phyloP scores from a whole-genome alignment of 2,329 filamentous ascomycete genomes.

The Cadophora gregata region DNA sequence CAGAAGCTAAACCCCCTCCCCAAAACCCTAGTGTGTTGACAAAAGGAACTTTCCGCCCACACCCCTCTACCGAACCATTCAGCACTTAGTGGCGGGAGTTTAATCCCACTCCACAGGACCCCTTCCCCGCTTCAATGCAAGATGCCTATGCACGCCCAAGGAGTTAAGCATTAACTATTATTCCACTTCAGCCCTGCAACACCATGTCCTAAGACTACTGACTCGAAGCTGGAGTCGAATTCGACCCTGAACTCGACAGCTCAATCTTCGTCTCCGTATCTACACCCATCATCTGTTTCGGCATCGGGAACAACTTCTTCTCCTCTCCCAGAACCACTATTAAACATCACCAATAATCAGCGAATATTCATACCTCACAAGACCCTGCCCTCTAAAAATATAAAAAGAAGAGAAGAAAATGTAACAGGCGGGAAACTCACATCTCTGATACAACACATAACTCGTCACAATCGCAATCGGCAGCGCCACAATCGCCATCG shows the following conservation, averaged over 20 bases:
- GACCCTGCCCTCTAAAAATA: no score
- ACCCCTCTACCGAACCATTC: not conserved
- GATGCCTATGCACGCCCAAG: not conserved
- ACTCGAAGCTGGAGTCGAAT: not conserved
- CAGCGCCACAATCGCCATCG: slow-evolving; percentile 42
- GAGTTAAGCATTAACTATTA: not conserved
- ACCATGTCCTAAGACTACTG: not conserved
- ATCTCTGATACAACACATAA: slow-evolving; percentile 43
- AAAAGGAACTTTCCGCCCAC: not conserved
- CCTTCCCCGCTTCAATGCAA: no score
- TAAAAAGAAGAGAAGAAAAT: not conserved
- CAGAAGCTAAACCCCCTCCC: not conserved
- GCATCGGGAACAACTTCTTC: slow-evolving; percentile 26
- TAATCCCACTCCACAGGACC: not conserved
- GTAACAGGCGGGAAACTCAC: slow-evolving; percentile 37
- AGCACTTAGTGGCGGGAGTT: not conserved
- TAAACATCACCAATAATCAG: not conserved
- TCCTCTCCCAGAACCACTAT: slow-evolving; percentile 37
- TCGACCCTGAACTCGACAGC: not conserved
- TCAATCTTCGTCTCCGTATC: slow-evolving; percentile 5
- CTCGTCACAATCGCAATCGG: slow-evolving; percentile 44
- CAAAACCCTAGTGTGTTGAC: not conserved
- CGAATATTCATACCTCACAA: no score
- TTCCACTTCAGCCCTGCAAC: not conserved
- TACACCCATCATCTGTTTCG: not conserved